Conservation (phyloP, 1,284 basidiomycete genomes). For the Apiotrichum montevideense region DNA sequence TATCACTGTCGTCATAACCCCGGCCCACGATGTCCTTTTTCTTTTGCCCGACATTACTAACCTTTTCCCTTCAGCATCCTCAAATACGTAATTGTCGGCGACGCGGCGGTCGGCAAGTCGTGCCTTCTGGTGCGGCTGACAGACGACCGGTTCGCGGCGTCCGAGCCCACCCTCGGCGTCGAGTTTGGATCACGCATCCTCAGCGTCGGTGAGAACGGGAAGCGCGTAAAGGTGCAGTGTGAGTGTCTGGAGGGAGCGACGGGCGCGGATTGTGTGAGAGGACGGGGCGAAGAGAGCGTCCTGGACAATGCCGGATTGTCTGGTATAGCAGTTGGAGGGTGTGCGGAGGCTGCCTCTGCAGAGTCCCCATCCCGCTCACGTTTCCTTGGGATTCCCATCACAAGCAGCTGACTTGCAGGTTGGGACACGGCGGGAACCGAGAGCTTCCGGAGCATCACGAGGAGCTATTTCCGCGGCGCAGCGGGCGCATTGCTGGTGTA, state of each 20-base stretch:
- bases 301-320: too few species aligned
- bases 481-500: slow-evolving; percentile 89
- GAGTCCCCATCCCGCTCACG: too few species aligned
- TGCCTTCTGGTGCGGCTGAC: slow-evolving; percentile 38
- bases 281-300: too few species aligned
- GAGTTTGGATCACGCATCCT: slow-evolving; percentile 41
- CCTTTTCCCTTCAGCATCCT: slow-evolving; percentile 28
- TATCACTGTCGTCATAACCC: not conserved
- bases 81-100: slow-evolving; percentile 44
- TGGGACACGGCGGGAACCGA: slow-evolving; percentile 46
- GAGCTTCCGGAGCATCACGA: slow-evolving; percentile 61
- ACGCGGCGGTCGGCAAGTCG: slow-evolving; percentile 41
- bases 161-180: slow-evolving; percentile 42
- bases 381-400: too few species aligned
- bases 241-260: slow-evolving; percentile 10
- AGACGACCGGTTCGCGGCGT: slow-evolving; percentile 33
- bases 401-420: slow-evolving; percentile 15
- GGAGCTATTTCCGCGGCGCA: slow-evolving; percentile 92
- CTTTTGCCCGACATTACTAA: not conserved
- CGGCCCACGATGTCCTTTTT: not conserved
- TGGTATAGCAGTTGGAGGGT: too few species aligned
- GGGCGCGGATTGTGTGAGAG: too few species aligned
- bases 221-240: slow-evolving; percentile 45
- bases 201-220: slow-evolving; percentile 26
- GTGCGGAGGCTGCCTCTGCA: too few species aligned